A percentile compares a stretch with the other conserved stretches of the same genome.
These are phyloP conservation scores for Scheffersomyces coipomensis DNA, from an alignment of 805 yeast species.

Conservation along the genomic window DNA sequence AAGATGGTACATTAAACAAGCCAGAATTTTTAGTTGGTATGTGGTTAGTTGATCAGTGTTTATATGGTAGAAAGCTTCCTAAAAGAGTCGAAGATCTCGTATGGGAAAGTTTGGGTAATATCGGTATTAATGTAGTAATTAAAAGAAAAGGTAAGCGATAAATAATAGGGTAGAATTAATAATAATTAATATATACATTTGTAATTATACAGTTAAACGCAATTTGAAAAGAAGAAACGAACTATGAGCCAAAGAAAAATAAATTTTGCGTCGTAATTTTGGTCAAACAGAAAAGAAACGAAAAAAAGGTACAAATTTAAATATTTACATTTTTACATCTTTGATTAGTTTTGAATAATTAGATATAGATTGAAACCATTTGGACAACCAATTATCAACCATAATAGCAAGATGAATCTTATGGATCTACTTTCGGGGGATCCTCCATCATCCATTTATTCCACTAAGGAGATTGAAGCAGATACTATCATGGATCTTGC, in stretches of 20 bases:
- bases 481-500: neutral
- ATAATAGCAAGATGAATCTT: constrained; percentile 34
- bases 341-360: too few relatives aligned
- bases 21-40: constrained; percentile 91
- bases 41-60: constrained; percentile 96
- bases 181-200: too few relatives aligned
- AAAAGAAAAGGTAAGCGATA: constrained; percentile 29
- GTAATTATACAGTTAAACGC: too few relatives aligned
- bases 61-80: constrained; percentile 91
- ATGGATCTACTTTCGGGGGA: constrained; percentile 39
- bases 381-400: too few relatives aligned
- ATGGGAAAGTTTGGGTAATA: constrained; percentile 73
- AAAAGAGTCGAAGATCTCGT: constrained; percentile 60
- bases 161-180: too few relatives aligned
- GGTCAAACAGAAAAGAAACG: too few relatives aligned
- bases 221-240: too few relatives aligned
- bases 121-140: constrained; percentile 40
- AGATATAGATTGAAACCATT: too few relatives aligned
- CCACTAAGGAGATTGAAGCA: constrained; percentile 1
- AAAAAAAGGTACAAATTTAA: too few relatives aligned
- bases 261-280: too few relatives aligned
- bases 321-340: too few relatives aligned
- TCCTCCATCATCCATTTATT: constrained; percentile 17
- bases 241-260: too few relatives aligned
- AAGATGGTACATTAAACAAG: constrained; percentile 74